A percentile compares a stretch with the other conserved stretches of the same genome.
Conservation (phyloP, 108 stramenopile species). For the Conticribra guillardii region DNA sequence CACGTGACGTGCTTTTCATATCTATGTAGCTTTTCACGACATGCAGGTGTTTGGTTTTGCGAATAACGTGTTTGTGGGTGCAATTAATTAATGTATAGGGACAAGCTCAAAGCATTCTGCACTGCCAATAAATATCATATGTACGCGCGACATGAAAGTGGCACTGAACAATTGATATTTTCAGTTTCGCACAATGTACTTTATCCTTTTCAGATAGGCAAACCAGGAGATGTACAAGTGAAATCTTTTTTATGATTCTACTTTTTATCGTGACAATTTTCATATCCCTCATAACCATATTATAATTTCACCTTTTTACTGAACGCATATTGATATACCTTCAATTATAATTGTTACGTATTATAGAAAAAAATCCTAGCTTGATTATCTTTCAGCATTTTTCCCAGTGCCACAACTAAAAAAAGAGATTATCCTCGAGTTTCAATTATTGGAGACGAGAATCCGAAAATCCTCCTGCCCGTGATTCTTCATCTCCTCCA, state of each 20-base stretch:
- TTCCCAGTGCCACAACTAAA: no score
- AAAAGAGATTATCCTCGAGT: no score
- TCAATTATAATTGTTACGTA: constrained; percentile 6
- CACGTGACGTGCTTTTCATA: no score
- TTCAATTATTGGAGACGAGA: no score
- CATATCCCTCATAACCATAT: neutral
- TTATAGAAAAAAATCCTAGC: no score
- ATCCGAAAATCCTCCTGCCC: no score
- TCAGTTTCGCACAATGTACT: constrained; percentile 54
- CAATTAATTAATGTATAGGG: constrained; percentile 45
- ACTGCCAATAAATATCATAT: constrained; percentile 17
- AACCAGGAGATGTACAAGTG: neutral
- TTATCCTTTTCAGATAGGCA: constrained; percentile 43
- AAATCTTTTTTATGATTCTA: neutral
- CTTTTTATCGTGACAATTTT: neutral
- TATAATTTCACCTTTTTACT: no score
- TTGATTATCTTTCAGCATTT: no score
- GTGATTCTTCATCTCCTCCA: no score
- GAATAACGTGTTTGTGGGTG: constrained; percentile 54
- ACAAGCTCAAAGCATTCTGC: constrained; percentile 52
- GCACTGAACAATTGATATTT: constrained; percentile 23
- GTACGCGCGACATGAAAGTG: constrained; percentile 13
- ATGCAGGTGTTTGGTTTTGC: constrained; percentile 35
- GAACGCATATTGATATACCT: no score
- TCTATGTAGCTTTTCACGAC: constrained; percentile 27